phyloP scores from a whole-genome alignment of 108 stramenopile species.

The Discostella pseudostelligera region DNA sequence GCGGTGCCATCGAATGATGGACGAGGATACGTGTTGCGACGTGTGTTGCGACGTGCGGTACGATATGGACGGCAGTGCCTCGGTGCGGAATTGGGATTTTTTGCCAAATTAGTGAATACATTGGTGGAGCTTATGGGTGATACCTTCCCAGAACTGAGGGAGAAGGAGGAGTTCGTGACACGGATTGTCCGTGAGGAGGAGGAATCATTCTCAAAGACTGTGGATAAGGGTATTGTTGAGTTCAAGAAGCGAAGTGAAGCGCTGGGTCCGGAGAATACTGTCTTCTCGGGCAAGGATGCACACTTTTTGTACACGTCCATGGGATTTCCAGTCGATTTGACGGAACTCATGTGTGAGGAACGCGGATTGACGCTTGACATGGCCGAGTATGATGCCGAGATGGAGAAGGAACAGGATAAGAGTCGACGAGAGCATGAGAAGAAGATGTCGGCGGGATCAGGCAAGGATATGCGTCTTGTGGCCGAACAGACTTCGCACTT shows the following conservation, averaged over 20 bases:
- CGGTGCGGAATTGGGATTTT: conserved; percentile 93
- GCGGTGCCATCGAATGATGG: conserved; percentile 97
- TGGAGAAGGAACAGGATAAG: conserved; percentile 87
- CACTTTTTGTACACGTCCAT: conserved; percentile 95
- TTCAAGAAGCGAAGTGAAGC: conserved; percentile 89
- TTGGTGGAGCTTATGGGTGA: conserved; percentile 87
- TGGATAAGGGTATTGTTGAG: conserved; percentile 91
- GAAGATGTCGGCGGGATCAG: conserved; percentile 85
- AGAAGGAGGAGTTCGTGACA: conserved; percentile 77
- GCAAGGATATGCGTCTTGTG: conserved; percentile 94
- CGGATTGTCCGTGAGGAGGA: conserved; percentile 94
- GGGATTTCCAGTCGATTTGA: conserved; percentile 99
- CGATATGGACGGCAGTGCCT: conserved; percentile 95
- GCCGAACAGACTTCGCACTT: conserved; percentile 96
- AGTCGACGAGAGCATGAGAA: conserved; percentile 70
- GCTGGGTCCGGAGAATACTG: conserved; percentile 51
- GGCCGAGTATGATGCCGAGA: conserved; percentile 87
- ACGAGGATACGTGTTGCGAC: conserved; percentile 96
- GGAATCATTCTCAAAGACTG: conserved; percentile 91
- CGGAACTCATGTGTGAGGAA: conserved; percentile 99
- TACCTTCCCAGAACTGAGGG: conserved; percentile 91
- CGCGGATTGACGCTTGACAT: conserved; percentile 89
- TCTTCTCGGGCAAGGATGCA: conserved; percentile 92
- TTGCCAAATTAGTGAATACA: conserved; percentile 87
- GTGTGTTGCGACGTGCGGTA: conserved; percentile 95